Evolutionary conservation across 2,329 filamentous ascomycete genomes (phyloP), one percentile per base, ranked within the genome.

Genomic region (Aspergillus sp.): DNA sequence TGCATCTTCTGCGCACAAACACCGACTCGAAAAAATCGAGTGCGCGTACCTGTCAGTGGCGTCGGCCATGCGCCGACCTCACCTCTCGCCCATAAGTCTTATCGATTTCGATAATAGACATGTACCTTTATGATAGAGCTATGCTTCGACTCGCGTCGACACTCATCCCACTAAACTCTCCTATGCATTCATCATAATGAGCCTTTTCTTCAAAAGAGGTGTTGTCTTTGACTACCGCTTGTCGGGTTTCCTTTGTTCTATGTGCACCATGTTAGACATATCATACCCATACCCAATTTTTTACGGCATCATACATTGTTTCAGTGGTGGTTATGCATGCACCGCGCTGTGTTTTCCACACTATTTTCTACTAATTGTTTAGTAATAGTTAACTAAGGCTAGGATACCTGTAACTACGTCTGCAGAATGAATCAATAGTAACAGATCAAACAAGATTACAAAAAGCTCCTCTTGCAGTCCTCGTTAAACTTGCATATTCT

Each of bases 1-100:
- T 84, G 81, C 66, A 69, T 79, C 41, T 80, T 81, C 58, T 84
- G 81, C 64, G 77, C 75, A 5, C 74, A 74, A 53, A 79, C 76
- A 1, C 76, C 77, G 2, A 70, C 75, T 32, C 68, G 74, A 22
- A 66, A 68, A 22, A 72, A 74, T 18, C 74, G 74, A 30, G 54
- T 68, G 8, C 70, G 72, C 24, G 71, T 71, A 34, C 68, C 72
- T n/a, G 65, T 71, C 36, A 66, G 65, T 8, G 62, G 65, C 43
- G 54, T 66, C 44, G 66, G 65, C 11, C 68, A 71, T 43, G 69
- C 70, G 22, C 72, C 74, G 26, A 68, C 72, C 26, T 76, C 74
- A 17, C 75, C 75, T 18, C 62, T 78, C 43, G 75, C 75, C 26
- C 75, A 76, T 58, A 77, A 78, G 63, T 75, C 73, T 13, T 74